Conservation (phyloP, 257 asterid species). For the Pogostemon cablin region DNA sequence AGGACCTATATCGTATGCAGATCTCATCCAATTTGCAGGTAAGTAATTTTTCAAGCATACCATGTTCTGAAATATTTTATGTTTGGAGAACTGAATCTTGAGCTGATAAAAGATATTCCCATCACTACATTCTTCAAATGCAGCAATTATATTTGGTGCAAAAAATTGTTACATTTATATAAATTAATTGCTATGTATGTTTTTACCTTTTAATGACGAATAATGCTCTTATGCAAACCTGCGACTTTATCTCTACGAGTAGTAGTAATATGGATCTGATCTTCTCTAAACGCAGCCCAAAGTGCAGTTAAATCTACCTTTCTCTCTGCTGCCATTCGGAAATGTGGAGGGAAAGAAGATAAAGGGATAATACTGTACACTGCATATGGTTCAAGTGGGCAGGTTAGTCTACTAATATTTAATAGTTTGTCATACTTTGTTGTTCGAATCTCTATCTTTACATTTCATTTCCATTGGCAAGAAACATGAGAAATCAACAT, state of each 20-base stretch:
- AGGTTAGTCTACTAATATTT: constrained; percentile 48
- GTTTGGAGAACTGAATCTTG: constrained; percentile 25
- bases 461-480: neutral
- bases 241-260: neutral
- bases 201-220: constrained; percentile 13
- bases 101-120: neutral
- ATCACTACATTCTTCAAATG: constrained; percentile 13
- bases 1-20: constrained; percentile 89
- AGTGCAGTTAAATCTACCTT: constrained; percentile 88
- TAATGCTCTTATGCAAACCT: constrained; percentile 15
- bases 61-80: constrained; percentile 9
- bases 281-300: constrained; percentile 67
- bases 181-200: neutral
- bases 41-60: constrained; percentile 23
- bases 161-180: too few species aligned
- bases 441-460: neutral
- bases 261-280: constrained; percentile 15
- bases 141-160: neutral
- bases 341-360: constrained; percentile 94
- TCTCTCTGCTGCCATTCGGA: constrained; percentile 80
- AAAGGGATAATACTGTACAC: constrained; percentile 74
- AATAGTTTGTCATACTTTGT: neutral
- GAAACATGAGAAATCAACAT: neutral
- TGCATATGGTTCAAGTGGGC: constrained; percentile 92
- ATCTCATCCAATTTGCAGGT: constrained; percentile 90